Percentiles rank a stretch among this genome's conserved stretches.
These are phyloP conservation scores for Triticum dicoccoides DNA, from an alignment of 176 grass and related monocot genomes.

Conservation along the genomic window DNA sequence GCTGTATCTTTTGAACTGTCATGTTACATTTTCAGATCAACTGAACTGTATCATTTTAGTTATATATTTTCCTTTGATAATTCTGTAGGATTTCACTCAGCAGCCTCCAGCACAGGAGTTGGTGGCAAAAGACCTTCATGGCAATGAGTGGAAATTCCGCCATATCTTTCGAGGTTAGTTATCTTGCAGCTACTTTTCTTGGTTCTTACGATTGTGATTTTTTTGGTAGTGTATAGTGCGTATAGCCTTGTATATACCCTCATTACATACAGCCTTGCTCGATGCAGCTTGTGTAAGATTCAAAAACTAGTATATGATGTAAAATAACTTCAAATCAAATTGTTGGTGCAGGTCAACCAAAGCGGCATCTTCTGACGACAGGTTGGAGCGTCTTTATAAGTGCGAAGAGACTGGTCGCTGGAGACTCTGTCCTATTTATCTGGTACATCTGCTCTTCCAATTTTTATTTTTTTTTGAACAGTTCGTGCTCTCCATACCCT, in stretches of 20 bases:
- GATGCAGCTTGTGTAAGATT: neutral
- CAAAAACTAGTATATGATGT: slow-evolving; percentile 8
- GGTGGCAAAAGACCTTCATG: slow-evolving; percentile 88
- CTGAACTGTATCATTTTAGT: neutral
- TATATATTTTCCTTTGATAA: slow-evolving; percentile 34
- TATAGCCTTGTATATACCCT: neutral
- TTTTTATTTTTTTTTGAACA: neutral
- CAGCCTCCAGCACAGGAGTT: slow-evolving; percentile 95
- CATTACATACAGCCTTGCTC: neutral
- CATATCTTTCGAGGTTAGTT: slow-evolving; percentile 90
- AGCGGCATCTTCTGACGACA: slow-evolving; percentile 95
- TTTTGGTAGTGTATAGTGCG: neutral
- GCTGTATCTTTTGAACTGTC: neutral
- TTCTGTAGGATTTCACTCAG: slow-evolving; percentile 84
- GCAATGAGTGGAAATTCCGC: slow-evolving; percentile 97
- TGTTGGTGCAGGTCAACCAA: slow-evolving; percentile 79
- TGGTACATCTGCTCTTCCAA: slow-evolving; percentile 49
- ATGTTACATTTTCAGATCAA: slow-evolving; percentile 18
- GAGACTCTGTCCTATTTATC: slow-evolving; percentile 97
- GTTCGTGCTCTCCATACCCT: neutral
- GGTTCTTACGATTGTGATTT: neutral
- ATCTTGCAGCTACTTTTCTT: neutral
- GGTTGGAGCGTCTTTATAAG: slow-evolving; percentile 97
- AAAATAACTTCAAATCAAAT: slow-evolving; percentile 27
- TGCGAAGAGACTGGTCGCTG: slow-evolving; percentile 95